Percentiles rank a stretch among this genome's conserved stretches.
Evolutionary conservation across 495 filamentous ascomycete genomes (phyloP).

Genomic region (Penicillium nucicola): DNA sequence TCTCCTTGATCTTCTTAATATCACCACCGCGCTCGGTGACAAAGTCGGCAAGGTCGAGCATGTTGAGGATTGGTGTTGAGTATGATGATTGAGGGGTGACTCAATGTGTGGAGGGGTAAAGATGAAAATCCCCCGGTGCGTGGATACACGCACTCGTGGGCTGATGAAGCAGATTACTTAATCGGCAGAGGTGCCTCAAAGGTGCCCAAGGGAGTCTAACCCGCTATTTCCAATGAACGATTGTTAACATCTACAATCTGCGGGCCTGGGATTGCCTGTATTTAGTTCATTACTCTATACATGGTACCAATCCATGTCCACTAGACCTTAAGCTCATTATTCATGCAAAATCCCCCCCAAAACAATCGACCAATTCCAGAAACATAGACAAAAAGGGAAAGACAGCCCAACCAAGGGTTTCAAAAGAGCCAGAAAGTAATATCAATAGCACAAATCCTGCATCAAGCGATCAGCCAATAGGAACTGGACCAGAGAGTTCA

Average conservation of each 20-base stretch:
- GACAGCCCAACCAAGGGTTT: neutral
- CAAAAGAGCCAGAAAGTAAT: neutral
- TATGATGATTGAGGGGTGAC: slow-evolving; percentile 11
- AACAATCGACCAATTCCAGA: slow-evolving; percentile 4
- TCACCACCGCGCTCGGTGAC: slow-evolving; percentile 85
- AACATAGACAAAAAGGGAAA: slow-evolving; percentile 9
- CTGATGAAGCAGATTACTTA: slow-evolving; percentile 18
- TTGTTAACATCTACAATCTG: neutral
- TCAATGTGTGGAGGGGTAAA: slow-evolving; percentile 28
- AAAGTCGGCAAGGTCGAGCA: slow-evolving; percentile 81
- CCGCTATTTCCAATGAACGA: slow-evolving; percentile 3
- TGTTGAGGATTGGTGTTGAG: slow-evolving; percentile 28
- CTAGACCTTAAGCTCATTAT: slow-evolving; percentile 17
- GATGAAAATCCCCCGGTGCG: slow-evolving; percentile 16
- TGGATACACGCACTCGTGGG: slow-evolving; percentile 2
- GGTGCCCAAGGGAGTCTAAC: too few relatives aligned
- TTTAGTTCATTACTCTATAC: slow-evolving; percentile 28
- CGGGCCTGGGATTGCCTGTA: neutral
- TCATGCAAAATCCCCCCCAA: slow-evolving; percentile 16
- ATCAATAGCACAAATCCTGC: neutral
- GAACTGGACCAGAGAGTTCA: neutral
- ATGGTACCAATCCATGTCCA: slow-evolving; percentile 17
- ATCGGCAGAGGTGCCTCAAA: slow-evolving; percentile 10
- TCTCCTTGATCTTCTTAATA: slow-evolving; percentile 83
- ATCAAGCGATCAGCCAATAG: slow-evolving; percentile 3